phyloP scores from a whole-genome alignment of 805 yeast genomes.

The Ascoidea rubescens region DNA sequence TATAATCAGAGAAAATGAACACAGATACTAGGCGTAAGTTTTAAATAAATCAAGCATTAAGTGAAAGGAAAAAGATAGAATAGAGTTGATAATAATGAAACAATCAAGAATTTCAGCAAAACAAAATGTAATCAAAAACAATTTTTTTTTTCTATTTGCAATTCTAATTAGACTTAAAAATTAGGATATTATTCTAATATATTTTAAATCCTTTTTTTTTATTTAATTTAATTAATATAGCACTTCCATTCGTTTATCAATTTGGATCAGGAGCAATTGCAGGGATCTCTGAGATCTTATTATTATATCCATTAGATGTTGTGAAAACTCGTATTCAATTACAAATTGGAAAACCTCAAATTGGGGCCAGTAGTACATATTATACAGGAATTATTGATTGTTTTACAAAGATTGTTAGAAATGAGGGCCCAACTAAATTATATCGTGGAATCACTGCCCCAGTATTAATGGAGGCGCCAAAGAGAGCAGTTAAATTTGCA shows the following conservation, averaged over 20 bases:
- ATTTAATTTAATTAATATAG: neutral
- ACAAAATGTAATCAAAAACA: neutral
- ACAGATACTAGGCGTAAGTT: neutral
- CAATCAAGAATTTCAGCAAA: neutral
- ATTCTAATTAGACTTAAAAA: too few relatives aligned
- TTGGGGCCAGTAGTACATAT: constrained; percentile 28
- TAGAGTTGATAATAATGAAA: neutral
- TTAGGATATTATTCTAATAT: too few relatives aligned
- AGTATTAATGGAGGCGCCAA: constrained; percentile 97
- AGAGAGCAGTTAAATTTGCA: constrained; percentile 96
- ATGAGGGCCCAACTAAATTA: constrained; percentile 73
- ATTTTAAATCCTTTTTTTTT: too few relatives aligned
- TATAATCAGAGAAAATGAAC: neutral
- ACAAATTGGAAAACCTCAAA: constrained; percentile 20
- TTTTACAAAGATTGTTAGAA: constrained; percentile 64
- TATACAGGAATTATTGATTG: constrained; percentile 81
- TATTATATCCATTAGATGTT: constrained; percentile 94
- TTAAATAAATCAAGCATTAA: neutral
- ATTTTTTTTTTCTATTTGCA: too few relatives aligned
- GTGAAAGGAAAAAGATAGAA: neutral
- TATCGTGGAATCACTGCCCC: constrained; percentile 96
- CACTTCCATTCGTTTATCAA: neutral
- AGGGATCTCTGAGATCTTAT: constrained; percentile 36
- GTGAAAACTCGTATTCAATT: constrained; percentile 94
- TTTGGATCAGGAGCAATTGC: neutral